Conservation (phyloP, 2,329 filamentous ascomycete genomes). For the Rhexocercosporidium sp. region DNA sequence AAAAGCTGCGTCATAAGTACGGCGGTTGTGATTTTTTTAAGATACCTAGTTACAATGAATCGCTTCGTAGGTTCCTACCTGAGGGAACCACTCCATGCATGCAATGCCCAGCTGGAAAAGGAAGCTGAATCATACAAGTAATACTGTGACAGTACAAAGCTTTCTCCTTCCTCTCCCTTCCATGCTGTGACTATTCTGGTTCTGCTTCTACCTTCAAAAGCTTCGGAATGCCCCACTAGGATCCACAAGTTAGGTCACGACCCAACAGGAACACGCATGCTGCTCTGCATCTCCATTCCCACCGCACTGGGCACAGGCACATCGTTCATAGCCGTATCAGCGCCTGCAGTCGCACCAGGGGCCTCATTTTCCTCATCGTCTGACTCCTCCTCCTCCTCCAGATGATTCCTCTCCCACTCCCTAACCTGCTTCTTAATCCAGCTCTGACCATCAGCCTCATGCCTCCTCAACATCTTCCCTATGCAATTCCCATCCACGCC, state of each 20-base stretch:
- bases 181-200: neutral
- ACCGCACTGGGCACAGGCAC: neutral
- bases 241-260: neutral
- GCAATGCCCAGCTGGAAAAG: neutral
- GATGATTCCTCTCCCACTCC: slow-evolving; percentile 26
- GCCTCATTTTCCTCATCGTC: slow-evolving; percentile 23
- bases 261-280: neutral
- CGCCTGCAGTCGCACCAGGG: neutral
- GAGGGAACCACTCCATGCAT: neutral
- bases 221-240: too few relatives aligned
- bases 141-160: neutral
- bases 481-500: slow-evolving; percentile 49
- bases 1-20: too few relatives aligned
- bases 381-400: slow-evolving; percentile 26
- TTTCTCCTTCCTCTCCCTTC: neutral
- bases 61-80: neutral
- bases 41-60: neutral
- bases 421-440: slow-evolving; percentile 50
- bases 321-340: slow-evolving; percentile 3
- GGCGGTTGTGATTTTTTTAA: neutral
- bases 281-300: neutral
- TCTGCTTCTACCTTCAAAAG: neutral
- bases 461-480: slow-evolving; percentile 38
- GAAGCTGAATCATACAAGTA: neutral
- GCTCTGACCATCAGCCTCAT: slow-evolving; percentile 55